Base-by-base conservation (phyloP, 257 asterid genomes). In the Pogostemon cablin region DNA sequence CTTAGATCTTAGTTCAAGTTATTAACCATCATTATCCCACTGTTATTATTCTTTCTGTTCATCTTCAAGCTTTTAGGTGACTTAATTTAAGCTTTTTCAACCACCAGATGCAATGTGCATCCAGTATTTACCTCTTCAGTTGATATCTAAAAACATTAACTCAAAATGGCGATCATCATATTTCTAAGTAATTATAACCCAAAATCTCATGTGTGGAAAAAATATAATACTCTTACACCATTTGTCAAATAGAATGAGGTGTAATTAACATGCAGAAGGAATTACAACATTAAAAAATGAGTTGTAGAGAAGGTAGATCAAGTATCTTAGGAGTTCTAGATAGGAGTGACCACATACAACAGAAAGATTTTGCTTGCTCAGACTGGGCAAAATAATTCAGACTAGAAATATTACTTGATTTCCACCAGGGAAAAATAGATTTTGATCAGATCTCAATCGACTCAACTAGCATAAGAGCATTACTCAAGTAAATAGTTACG, bases 261-360 rank as follows among this genome's bases (percentile, higher is more conserved):
- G 67, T 34, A 61, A 49, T 73, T 46, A 46, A 65, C 9, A 70
- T 5, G 60, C 52, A 42, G 50, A 61, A 55, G 55, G 57, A 55
- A 48, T 65, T 56, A 7, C 17, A 62, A 60, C 6, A 42, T 38
- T n/a, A 59, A 12, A 59, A 12, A 43, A 38, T 15, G 40, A 9
- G 38, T 54, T 12, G 52, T 37, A 34, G 12, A 34, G 48, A 34
- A 62, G 44, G 69, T 55, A 20, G 72, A 41, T 68, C 59, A 47
- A 10, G 60, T 65, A 44, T 34, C 35, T 35, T 8, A 65, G 15
- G 34, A 59, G 10, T 56, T 9, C 15, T 65, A 73, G 40, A 56
- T 7, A 65, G 43, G 48, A 56, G 12, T 69, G 62, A 37, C 38
- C 11, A 17, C 34, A 56, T 40, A 35, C 55, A 66, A 39, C 15